Percentiles rank a stretch among this genome's conserved stretches.
phyloP scores from a whole-genome alignment of 1,139 yeast genomes.

The Wickerhamiella infanticola region DNA sequence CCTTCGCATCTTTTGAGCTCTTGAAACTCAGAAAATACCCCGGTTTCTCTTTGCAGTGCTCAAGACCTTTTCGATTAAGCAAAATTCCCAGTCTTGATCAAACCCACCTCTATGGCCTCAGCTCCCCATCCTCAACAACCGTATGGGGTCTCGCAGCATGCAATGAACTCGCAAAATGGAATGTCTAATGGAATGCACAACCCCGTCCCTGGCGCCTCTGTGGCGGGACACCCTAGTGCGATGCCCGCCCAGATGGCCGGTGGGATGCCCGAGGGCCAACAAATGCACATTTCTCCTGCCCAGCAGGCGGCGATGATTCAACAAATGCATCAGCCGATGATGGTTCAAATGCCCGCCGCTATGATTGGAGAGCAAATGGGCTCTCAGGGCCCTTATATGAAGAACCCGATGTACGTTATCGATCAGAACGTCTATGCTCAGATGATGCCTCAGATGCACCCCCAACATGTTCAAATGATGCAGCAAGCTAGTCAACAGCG shows the following conservation, averaged over 20 bases:
- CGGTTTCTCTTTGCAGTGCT: background rate
- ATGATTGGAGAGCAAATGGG: background rate
- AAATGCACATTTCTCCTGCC: background rate
- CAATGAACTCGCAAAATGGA: background rate
- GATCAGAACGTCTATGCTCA: background rate
- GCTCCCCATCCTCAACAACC: background rate
- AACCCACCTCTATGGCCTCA: background rate
- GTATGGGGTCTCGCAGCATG: background rate
- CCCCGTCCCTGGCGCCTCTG: background rate
- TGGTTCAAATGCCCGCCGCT: background rate
- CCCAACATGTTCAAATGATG: constrained; percentile 1
- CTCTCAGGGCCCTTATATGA: background rate
- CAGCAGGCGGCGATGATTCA: background rate
- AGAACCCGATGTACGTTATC: background rate
- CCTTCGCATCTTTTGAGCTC: too few species aligned
- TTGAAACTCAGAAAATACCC: too few species aligned
- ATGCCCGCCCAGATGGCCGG: background rate
- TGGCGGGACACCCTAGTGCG: background rate
- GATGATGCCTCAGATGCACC: constrained; percentile 1
- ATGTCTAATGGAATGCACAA: background rate
- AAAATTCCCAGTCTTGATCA: too few species aligned
- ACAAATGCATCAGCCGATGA: background rate
- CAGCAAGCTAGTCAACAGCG: background rate
- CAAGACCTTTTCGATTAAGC: background rate
- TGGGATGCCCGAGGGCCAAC: background rate